Evolutionary conservation across 768 basidiomycete genomes (phyloP), one percentile per base, ranked within the genome.

Genomic region (Russula sp.): DNA sequence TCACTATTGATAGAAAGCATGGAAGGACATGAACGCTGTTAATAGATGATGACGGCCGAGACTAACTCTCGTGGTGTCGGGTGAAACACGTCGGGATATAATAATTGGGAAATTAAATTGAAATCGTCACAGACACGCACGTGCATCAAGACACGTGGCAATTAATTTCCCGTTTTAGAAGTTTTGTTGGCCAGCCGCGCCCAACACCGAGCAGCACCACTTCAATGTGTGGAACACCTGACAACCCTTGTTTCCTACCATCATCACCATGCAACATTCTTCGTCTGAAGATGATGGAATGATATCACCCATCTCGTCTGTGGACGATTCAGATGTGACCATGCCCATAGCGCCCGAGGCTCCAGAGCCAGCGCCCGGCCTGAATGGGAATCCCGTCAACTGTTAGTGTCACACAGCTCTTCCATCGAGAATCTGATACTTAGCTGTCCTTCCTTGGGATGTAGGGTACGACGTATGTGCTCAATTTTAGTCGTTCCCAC

Each of bases 401-500:
- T 93, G 91, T 92, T 77, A 78, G 90, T 82, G 53, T 57, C 7
- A 37, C 39, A 62, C 58, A 68, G 61, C 31, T 54, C 51, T 63
- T 37, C 69, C 65, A 62, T 47, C 35, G 52, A 63, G 20, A 58
- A 64, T 52, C 35, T 22, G 31, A 59, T 66, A 40, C 51, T 56
- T 34, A 66, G 2, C 44, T 55, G 52, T 59, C 58, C 53, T 56
- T 45, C 39, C 40, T 58, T 49, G 50, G 52, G 39, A 47, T 39
- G 44, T 64, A 91, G 89, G 89, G 90, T 92, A 88, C 77, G 89
- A 91, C 79, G 89, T 92, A 77, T 68, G 89, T 85, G 58, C 45
- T 39, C 55, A 35, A 53, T 31, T 55, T 48, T 59, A 39, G 42
- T 53, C 52, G 4, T 59, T 50, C 40, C 40, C 57, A 61, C 20